Evolutionary conservation across 2,329 filamentous ascomycete species (phyloP).

Genomic region (Tolypocladium nubicola): DNA sequence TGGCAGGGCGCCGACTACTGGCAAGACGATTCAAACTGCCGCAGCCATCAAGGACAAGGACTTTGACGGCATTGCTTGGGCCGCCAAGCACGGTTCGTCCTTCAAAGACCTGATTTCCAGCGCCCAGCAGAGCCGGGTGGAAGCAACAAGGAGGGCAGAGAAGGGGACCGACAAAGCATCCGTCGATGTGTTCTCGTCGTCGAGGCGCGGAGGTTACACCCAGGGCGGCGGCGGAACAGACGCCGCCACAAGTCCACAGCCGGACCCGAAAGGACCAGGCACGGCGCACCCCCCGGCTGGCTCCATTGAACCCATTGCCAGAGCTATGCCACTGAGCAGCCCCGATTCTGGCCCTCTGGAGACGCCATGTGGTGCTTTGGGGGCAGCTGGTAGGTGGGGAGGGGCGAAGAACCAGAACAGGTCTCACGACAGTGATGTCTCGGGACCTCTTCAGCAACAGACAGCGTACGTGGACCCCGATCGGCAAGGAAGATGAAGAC

Average conservation of each 20-base stretch:
- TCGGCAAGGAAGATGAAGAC: background rate
- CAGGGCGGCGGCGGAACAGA: background rate
- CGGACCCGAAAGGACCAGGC: background rate
- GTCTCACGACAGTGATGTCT: background rate
- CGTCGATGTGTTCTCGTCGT: background rate
- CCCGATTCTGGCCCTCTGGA: background rate
- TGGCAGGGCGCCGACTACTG: constrained; percentile 36
- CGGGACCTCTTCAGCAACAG: background rate
- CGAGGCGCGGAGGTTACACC: background rate
- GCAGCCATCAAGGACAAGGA: constrained; percentile 68
- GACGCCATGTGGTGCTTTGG: background rate
- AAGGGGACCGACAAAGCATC: background rate
- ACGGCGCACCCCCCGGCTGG: background rate
- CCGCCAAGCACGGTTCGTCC: constrained; percentile 57
- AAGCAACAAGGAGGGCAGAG: background rate
- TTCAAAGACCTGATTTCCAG: constrained; percentile 73
- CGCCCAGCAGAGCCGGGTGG: constrained; percentile 38
- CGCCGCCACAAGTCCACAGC: background rate
- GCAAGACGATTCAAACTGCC: constrained; percentile 25
- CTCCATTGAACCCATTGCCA: background rate
- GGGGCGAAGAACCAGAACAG: background rate
- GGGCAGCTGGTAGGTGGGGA: background rate
- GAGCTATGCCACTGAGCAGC: background rate
- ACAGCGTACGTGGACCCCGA: background rate
- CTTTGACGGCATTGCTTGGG: constrained; percentile 74